Evolutionary conservation across 176 grass and related monocot genomes (phyloP).

Genomic region (Oryza nivara): DNA sequence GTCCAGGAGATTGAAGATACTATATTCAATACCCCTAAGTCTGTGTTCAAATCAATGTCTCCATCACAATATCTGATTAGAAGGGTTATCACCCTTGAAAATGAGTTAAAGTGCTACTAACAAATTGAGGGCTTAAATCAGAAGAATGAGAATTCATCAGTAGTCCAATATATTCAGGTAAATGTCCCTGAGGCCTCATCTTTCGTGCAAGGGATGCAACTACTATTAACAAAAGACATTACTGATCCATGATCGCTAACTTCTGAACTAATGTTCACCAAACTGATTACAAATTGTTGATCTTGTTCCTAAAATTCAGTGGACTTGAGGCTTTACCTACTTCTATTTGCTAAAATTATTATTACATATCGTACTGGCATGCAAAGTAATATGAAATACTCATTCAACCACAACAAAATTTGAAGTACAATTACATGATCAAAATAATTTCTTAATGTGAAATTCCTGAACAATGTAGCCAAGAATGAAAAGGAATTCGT

Average conservation of each 20-base stretch:
- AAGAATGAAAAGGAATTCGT: neutral
- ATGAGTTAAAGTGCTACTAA: slow-evolving; percentile 69
- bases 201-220: slow-evolving; percentile 8
- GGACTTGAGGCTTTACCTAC: neutral
- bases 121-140: slow-evolving; percentile 74
- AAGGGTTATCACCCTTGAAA: slow-evolving; percentile 78
- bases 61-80: slow-evolving; percentile 76
- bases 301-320: neutral
- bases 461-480: neutral
- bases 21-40: slow-evolving; percentile 65
- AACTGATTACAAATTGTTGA: neutral
- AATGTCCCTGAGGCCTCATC: neutral
- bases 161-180: slow-evolving; percentile 95
- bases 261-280: slow-evolving; percentile 15
- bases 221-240: slow-evolving; percentile 1
- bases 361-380: slow-evolving; percentile 25
- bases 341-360: neutral
- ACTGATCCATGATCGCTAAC: slow-evolving; percentile 1
- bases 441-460: neutral
- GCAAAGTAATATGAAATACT: neutral
- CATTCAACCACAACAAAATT: neutral
- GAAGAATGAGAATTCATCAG: slow-evolving; percentile 84
- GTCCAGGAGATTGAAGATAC: slow-evolving; percentile 67
- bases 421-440: too few species aligned
- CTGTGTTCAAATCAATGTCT: slow-evolving; percentile 68